Conservation (phyloP, 495 filamentous ascomycete genomes). For the Platismatia glauca region DNA sequence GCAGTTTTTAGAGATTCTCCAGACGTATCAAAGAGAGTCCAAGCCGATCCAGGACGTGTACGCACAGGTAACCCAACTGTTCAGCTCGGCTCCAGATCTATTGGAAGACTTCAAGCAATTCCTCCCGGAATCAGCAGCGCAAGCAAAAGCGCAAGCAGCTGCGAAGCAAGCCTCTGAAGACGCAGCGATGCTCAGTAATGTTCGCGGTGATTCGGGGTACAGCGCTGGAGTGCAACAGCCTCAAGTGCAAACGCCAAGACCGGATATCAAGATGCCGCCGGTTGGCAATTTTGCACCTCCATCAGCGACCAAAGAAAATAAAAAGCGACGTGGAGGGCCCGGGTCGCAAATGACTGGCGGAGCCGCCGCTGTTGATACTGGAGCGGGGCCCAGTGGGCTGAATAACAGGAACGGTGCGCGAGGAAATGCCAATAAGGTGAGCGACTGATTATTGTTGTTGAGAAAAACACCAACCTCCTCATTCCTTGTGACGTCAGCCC, state of each 20-base stretch:
- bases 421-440: conserved; percentile 46
- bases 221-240: conserved; percentile 29
- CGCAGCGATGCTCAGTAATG: conserved; percentile 50
- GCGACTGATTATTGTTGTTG: conserved; percentile 7
- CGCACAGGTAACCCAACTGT: conserved; percentile 89
- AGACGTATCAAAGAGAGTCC: conserved; percentile 96
- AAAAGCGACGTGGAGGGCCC: conserved; percentile 56
- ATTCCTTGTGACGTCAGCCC: background rate
- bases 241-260: conserved; percentile 42
- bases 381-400: conserved; percentile 18
- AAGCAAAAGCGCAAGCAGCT: conserved; percentile 64
- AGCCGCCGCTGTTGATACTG: conserved; percentile 18
- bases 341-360: conserved; percentile 27
- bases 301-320: conserved; percentile 67
- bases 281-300: conserved; percentile 89
- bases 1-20: conserved; percentile 95
- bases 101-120: conserved; percentile 99
- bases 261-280: conserved; percentile 74
- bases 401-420: conserved; percentile 25
- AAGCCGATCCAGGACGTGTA: conserved; percentile 99
- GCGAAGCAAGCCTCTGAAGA: conserved; percentile 58
- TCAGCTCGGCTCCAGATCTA: conserved; percentile 89
- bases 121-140: conserved; percentile 89
- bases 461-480: background rate
- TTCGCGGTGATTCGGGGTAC: conserved; percentile 44